Evolutionary conservation across 176 grass and related monocot genomes (phyloP), one percentile per base, ranked within the genome.

Genomic region (Bolboschoenus planiculmis): DNA sequence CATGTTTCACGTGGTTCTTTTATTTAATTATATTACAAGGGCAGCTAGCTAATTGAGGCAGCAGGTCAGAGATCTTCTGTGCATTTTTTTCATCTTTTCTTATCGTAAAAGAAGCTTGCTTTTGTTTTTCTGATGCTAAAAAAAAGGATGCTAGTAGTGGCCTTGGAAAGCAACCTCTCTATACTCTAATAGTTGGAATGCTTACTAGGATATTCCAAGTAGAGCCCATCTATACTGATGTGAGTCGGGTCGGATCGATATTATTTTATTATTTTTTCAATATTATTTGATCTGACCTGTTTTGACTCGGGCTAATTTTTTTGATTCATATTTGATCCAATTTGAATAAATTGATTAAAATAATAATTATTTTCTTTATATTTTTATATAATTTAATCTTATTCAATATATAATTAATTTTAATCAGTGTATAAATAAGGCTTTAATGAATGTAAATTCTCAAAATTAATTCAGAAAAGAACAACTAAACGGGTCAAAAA

Each of bases 171-270:
- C 43, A 51, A 51, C 44, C 18, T 31, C 5, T 48, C 39, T 75
- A 30, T 50, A 61, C 10, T 30, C 55, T 4, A 29, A 61, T 61
- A 2, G 26, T 76, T 76, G 72, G 72, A 75, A 51, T 76, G 26
- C 44, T 51, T 76, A 20, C 5, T 76, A 76, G 72, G 64, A 76
- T 76, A 76, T 76, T 76, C 72, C 44, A 51, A 75, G 51, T 76
- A 44, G 72, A 75, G 72, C 72, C 43, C 72, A 76, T 76, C 40
- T 76, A 48, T 76, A 16, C 33, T 31, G 72, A 76, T 30, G 26
- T 48, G 72, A 50, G n/a, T 48, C 27, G 42, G 31, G n/a, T n/a
- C n/a, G n/a, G n/a, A n/a, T n/a, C n/a, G n/a, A n/a, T n/a, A n/a
- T n/a, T n/a, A n/a, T n/a, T n/a, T n/a, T n/a, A n/a, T 18, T 53